These are phyloP conservation scores for Neurospora sp. DNA, from an alignment of 495 filamentous ascomycete genomes.

Conservation along the genomic window DNA sequence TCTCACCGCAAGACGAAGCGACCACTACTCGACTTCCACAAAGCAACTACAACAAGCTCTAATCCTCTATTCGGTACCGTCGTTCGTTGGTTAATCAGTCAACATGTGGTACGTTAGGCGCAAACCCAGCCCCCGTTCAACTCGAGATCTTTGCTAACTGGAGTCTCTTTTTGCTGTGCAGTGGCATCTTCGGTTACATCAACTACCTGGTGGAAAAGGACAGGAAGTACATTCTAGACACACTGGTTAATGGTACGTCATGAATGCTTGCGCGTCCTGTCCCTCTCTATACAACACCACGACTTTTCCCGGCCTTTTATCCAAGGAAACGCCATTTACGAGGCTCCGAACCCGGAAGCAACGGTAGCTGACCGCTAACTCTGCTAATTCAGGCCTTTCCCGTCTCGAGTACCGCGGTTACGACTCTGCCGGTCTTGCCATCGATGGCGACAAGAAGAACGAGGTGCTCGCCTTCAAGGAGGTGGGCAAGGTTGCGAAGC, in stretches of 20 bases:
- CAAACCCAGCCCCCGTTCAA: not conserved
- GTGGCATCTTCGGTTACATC: conserved; percentile 99
- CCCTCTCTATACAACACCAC: not conserved
- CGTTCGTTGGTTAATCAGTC: conserved; percentile 18
- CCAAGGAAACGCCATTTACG: not conserved
- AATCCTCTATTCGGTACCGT: conserved; percentile 6
- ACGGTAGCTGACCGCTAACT: conserved; percentile 14
- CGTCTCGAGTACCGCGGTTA: conserved; percentile 94
- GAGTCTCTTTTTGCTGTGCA: conserved; percentile 23
- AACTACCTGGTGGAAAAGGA: conserved; percentile 92
- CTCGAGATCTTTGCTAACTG: not conserved
- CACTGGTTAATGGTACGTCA: conserved; percentile 77
- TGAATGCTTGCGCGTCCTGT: conserved; percentile 2
- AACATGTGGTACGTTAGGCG: conserved; percentile 24
- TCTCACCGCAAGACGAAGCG: not conserved
- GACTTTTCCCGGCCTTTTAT: conserved; percentile 7
- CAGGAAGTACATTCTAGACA: conserved; percentile 86
- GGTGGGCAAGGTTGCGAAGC: conserved; percentile 94
- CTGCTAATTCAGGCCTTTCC: conserved; percentile 48
- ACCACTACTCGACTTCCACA: not conserved
- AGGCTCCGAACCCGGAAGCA: conserved; percentile 5
- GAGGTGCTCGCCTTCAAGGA: conserved; percentile 97
- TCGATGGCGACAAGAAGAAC: conserved; percentile 98
- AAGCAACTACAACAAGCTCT: not conserved
- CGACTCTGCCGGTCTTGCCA: conserved; percentile 89